A percentile compares a stretch with the other conserved stretches of the same genome.
These are phyloP conservation scores for Breviolum minutum DNA, from an alignment of 73 alveolate species.

Conservation along the genomic window DNA sequence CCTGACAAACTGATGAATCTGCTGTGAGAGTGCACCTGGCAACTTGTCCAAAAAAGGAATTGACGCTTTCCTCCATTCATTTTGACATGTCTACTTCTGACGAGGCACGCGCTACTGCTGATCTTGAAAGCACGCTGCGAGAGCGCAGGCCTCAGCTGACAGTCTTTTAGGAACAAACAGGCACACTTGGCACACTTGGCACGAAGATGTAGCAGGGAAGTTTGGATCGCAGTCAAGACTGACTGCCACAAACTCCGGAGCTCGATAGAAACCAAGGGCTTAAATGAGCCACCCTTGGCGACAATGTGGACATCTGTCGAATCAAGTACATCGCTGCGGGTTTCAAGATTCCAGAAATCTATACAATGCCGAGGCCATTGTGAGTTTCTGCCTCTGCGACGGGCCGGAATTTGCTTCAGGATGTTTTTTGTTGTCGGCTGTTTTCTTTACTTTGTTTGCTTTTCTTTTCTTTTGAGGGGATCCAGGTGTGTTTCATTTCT, in stretches of 20 bases:
- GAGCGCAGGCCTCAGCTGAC: neutral
- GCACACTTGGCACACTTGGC: neutral
- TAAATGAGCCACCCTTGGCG: neutral
- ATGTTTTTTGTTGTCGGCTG: no score
- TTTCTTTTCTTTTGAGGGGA: no score
- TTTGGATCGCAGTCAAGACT: no score
- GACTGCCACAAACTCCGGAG: no score
- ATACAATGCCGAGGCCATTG: no score
- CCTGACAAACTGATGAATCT: constrained; percentile 32
- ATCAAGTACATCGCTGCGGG: no score
- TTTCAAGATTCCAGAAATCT: neutral
- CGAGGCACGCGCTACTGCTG: constrained; percentile 66
- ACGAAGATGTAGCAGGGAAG: neutral
- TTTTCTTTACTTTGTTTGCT: no score
- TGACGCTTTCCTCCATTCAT: no score
- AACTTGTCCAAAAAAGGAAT: no score
- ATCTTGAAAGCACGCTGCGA: constrained; percentile 74
- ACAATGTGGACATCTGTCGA: neutral
- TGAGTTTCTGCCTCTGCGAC: no score
- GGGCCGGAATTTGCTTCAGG: no score
- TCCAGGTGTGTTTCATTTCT: no score
- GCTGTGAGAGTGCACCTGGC: constrained; percentile 60
- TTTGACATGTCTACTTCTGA: neutral
- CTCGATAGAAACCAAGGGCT: neutral
- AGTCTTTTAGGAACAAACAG: neutral